These are phyloP conservation scores for Blastomyces emzantsi DNA, from an alignment of 2,329 filamentous ascomycete species.

Conservation along the genomic window DNA sequence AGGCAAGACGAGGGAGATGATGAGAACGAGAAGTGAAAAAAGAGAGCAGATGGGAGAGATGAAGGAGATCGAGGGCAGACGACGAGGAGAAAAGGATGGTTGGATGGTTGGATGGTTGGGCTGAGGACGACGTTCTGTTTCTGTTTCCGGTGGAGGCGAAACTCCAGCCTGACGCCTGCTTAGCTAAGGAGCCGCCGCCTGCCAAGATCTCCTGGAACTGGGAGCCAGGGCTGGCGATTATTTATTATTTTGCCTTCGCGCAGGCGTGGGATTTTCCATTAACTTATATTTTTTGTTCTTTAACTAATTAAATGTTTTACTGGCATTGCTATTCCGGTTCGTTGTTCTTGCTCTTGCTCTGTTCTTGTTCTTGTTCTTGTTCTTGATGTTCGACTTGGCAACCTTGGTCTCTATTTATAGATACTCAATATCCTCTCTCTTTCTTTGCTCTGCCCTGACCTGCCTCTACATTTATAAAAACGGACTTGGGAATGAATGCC, in stretches of 20 bases:
- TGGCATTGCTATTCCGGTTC: neutral
- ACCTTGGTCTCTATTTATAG: neutral
- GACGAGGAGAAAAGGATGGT: conserved; percentile 6
- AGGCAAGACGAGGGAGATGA: neutral
- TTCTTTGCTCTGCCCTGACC: neutral
- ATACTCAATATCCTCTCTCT: neutral
- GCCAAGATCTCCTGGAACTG: neutral
- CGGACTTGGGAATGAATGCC: no score
- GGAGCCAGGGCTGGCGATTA: no score
- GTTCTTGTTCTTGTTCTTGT: neutral
- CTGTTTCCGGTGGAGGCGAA: neutral
- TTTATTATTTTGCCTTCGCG: no score
- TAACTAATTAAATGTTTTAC: neutral
- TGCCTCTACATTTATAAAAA: neutral
- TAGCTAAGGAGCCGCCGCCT: neutral
- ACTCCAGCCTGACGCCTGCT: neutral
- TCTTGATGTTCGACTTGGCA: neutral
- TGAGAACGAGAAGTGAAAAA: conserved; percentile 2
- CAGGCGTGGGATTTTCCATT: neutral
- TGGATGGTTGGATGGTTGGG: neutral
- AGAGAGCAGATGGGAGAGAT: conserved; percentile 2
- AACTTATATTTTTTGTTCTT: neutral
- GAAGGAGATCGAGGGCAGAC: neutral
- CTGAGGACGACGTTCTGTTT: neutral
- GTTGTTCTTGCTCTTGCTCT: neutral